Percentiles rank a stretch among this genome's conserved stretches.
phyloP scores from a whole-genome alignment of 305 asterid genomes.

The Plantago rigida region DNA sequence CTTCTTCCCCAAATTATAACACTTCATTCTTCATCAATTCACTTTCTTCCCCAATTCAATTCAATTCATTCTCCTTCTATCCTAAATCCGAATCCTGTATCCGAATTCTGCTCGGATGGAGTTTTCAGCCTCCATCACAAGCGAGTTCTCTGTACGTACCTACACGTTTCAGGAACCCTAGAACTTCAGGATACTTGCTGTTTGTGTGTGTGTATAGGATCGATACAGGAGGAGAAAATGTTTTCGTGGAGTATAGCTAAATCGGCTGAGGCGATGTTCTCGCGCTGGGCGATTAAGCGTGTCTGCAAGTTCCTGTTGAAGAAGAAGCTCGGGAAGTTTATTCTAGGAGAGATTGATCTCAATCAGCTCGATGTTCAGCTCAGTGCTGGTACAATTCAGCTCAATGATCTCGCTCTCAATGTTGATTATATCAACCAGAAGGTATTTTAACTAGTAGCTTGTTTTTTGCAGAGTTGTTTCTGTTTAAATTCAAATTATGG shows the following conservation, averaged over 20 bases:
- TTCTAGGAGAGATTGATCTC: constrained; percentile 91
- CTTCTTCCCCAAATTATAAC: no score
- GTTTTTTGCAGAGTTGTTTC: background rate
- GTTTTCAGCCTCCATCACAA: constrained; percentile 42
- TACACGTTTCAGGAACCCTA: constrained; percentile 31
- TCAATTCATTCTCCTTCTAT: background rate
- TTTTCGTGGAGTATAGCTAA: constrained; percentile 76
- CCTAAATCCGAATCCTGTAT: background rate
- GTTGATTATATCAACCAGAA: constrained; percentile 85
- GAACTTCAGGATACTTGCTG: background rate
- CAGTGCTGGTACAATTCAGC: constrained; percentile 89
- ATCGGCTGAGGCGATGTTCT: constrained; percentile 94
- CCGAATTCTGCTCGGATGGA: constrained; percentile 41
- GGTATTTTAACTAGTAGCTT: constrained; percentile 33
- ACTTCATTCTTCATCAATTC: no score
- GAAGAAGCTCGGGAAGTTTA: constrained; percentile 89
- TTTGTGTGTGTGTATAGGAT: background rate
- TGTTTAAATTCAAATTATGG: background rate
- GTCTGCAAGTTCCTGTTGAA: constrained; percentile 73
- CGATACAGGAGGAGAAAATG: constrained; percentile 35
- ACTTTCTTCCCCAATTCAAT: no score
- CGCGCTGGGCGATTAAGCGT: constrained; percentile 90
- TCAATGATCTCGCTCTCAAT: constrained; percentile 82
- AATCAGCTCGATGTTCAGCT: constrained; percentile 96
- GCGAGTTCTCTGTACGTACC: constrained; percentile 20